Evolutionary conservation across 1,139 yeast genomes (phyloP).

Genomic region (Taphrina confusa): DNA sequence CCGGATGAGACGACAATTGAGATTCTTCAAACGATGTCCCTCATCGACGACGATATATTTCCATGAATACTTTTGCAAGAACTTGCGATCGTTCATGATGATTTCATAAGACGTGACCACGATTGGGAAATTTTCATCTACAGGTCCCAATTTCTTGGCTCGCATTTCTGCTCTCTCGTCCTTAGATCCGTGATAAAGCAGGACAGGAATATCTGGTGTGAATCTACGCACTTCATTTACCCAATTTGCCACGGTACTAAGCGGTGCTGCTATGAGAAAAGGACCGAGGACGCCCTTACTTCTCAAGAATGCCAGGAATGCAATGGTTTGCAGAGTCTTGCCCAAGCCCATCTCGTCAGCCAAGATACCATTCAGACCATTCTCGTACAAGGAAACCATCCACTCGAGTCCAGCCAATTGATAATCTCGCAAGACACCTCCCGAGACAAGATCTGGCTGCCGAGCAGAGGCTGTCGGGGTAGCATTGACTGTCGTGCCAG

Average conservation of each 20-base stretch:
- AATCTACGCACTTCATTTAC: slow-evolving; percentile 65
- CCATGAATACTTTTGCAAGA: slow-evolving; percentile 62
- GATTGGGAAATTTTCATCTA: slow-evolving; percentile 50
- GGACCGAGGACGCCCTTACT: slow-evolving; percentile 85
- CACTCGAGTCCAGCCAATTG: slow-evolving; percentile 90
- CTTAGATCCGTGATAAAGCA: slow-evolving; percentile 69
- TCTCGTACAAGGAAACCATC: slow-evolving; percentile 83
- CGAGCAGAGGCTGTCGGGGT: slow-evolving; percentile 41
- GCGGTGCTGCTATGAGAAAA: slow-evolving; percentile 80
- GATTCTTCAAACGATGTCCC: slow-evolving; percentile 87
- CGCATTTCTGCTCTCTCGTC: slow-evolving; percentile 55
- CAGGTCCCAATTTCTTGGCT: slow-evolving; percentile 45
- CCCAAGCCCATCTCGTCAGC: slow-evolving; percentile 98
- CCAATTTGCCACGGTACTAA: slow-evolving; percentile 89
- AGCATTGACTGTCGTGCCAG: neutral
- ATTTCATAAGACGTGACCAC: slow-evolving; percentile 83
- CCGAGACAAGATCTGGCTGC: slow-evolving; percentile 69
- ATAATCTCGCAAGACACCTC: slow-evolving; percentile 73
- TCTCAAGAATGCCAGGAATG: slow-evolving; percentile 70
- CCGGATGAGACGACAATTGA: slow-evolving; percentile 70
- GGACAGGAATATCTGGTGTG: slow-evolving; percentile 67
- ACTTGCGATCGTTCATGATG: slow-evolving; percentile 64
- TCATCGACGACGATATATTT: slow-evolving; percentile 90
- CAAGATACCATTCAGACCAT: slow-evolving; percentile 89
- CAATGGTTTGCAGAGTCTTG: slow-evolving; percentile 85